A percentile compares a stretch with the other conserved stretches of the same genome.
phyloP scores from a whole-genome alignment of 208 protist genomes.

The Trypanosoma brucei region DNA sequence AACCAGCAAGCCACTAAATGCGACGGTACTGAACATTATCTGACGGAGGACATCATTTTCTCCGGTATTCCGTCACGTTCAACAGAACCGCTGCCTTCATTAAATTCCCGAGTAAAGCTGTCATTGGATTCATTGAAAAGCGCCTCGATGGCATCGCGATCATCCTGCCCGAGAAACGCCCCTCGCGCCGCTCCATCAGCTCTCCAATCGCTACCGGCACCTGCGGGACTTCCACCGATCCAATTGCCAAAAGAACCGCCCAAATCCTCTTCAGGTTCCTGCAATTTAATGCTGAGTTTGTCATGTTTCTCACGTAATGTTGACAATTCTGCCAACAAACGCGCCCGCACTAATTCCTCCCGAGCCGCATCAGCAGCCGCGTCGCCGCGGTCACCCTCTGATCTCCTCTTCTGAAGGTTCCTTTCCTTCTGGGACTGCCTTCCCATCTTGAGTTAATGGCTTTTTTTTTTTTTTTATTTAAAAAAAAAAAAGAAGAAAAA shows the following conservation, averaged over 20 bases:
- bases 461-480: too few relatives aligned
- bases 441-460: too few relatives aligned
- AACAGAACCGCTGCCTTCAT: slow-evolving; percentile 55
- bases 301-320: slow-evolving; percentile 33
- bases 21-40: background rate
- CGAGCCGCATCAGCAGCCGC: background rate
- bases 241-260: background rate
- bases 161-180: slow-evolving; percentile 51
- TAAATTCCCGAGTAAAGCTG: slow-evolving; percentile 73
- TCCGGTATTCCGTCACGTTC: slow-evolving; percentile 31
- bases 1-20: background rate
- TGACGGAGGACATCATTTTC: background rate
- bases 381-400: background rate
- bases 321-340: slow-evolving; percentile 38
- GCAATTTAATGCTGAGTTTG: slow-evolving; percentile 9
- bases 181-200: background rate
- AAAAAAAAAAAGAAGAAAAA: too few relatives aligned
- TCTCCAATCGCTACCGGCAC: background rate
- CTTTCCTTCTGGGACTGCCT: too few relatives aligned
- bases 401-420: too few relatives aligned
- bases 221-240: background rate
- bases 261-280: background rate
- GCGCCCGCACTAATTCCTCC: slow-evolving; percentile 30
- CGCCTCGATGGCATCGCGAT: slow-evolving; percentile 82
- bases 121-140: slow-evolving; percentile 78